Conservation (phyloP, 257 asterid genomes). For the Marsdenia floribunda region DNA sequence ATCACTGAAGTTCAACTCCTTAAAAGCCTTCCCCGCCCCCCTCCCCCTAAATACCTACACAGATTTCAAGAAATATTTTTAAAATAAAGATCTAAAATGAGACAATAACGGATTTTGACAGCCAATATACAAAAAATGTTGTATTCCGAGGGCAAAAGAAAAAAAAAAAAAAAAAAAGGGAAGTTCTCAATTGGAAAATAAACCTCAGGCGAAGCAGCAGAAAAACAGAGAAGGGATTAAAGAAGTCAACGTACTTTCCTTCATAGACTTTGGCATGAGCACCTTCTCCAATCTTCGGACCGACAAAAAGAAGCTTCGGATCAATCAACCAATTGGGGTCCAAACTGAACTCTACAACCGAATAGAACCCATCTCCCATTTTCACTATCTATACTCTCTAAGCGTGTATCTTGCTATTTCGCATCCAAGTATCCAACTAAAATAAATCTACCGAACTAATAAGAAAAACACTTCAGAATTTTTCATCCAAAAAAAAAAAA, state of each 20-base stretch:
- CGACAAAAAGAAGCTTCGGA: conserved; percentile 85
- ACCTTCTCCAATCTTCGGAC: conserved; percentile 97
- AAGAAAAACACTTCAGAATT: conserved; percentile 20
- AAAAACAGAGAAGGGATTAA: not conserved
- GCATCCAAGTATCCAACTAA: conserved; percentile 13
- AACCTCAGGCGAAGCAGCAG: conserved; percentile 13
- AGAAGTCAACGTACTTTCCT: conserved; percentile 77
- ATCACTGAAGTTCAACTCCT: not conserved
- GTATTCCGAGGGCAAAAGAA: not conserved
- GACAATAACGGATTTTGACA: not conserved
- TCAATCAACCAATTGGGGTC: conserved; percentile 81
- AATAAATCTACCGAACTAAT: conserved; percentile 25
- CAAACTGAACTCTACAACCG: conserved; percentile 57
- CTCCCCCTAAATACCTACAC: not conserved
- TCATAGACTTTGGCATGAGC: conserved; percentile 97
- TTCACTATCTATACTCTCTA: conserved; percentile 15
- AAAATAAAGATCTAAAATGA: not conserved
- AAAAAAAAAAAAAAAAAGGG: not conserved
- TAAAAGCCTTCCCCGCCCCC: not conserved
- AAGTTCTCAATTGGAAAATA: conserved; percentile 13
- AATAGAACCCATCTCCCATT: conserved; percentile 75
- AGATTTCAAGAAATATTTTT: not conserved
- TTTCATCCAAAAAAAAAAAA: not conserved
- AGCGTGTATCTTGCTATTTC: not conserved
- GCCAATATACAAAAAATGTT: not conserved